Percentiles rank a stretch among this genome's conserved stretches.
These are phyloP conservation scores for Amanita rubescens DNA, from an alignment of 768 basidiomycete genomes.

Conservation along the genomic window DNA sequence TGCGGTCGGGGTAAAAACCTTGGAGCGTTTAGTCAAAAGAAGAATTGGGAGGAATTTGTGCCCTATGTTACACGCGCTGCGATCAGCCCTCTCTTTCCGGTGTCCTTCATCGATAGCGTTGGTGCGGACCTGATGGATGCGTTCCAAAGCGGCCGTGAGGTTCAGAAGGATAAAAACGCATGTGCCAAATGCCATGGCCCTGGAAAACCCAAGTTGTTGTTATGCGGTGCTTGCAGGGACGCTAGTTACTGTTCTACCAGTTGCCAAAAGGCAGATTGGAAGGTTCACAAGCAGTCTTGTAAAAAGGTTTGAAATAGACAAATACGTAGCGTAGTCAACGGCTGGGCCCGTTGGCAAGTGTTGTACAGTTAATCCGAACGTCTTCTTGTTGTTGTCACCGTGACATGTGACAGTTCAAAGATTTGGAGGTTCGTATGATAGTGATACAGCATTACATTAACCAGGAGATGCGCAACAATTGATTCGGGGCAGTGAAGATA, in stretches of 20 bases:
- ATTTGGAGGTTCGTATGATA: no score
- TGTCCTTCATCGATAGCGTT: slow-evolving; percentile 39
- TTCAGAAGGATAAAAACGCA: slow-evolving; percentile 5
- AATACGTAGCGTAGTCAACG: no score
- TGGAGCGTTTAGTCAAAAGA: slow-evolving; percentile 24
- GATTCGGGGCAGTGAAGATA: no score
- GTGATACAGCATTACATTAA: no score
- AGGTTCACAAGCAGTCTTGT: slow-evolving; percentile 8
- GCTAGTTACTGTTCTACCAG: slow-evolving; percentile 26
- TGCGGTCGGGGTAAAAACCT: slow-evolving; percentile 47
- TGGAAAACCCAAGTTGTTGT: slow-evolving; percentile 20
- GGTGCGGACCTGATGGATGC: slow-evolving; percentile 8
- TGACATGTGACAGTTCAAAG: no score
- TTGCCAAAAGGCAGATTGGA: slow-evolving; percentile 33
- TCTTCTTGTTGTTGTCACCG: no score
- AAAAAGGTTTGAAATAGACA: no score
- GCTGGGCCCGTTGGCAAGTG: no score
- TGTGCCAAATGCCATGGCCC: slow-evolving; percentile 24
- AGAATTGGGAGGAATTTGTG: slow-evolving; percentile 31
- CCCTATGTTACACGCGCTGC: slow-evolving; percentile 42
- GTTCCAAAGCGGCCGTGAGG: not conserved
- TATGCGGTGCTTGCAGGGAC: slow-evolving; percentile 22
- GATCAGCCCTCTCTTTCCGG: slow-evolving; percentile 45
- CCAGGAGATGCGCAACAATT: no score
- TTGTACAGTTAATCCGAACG: no score